phyloP scores from a whole-genome alignment of 169 alveolate genomes.

The Babesia bigemina region DNA sequence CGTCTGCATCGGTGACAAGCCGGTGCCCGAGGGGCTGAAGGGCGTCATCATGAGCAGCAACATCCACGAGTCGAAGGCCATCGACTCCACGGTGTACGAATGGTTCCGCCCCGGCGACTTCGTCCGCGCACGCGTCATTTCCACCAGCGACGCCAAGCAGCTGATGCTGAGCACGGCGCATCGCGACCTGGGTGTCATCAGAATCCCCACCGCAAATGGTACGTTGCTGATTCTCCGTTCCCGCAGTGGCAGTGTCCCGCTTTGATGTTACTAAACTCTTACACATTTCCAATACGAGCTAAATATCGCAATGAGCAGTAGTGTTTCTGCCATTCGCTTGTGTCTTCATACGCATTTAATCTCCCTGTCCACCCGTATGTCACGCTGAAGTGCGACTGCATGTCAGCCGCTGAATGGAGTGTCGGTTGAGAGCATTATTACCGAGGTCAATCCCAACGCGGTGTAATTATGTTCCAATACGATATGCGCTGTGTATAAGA shows the following conservation, averaged over 20 bases:
- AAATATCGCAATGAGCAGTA: not conserved
- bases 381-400: too few species aligned
- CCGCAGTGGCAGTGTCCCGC: too few species aligned
- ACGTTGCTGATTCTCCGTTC: not conserved
- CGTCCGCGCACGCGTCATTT: conserved; percentile 50
- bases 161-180: conserved; percentile 51
- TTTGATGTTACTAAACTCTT: too few species aligned
- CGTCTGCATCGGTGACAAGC: conserved; percentile 24
- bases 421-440: too few species aligned
- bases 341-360: not conserved
- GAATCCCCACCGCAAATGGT: conserved; percentile 18
- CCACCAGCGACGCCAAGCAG: conserved; percentile 53
- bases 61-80: conserved; percentile 62
- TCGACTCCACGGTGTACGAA: conserved; percentile 46
- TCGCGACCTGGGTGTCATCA: conserved; percentile 51
- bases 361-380: too few species aligned
- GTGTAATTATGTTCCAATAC: too few species aligned
- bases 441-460: too few species aligned
- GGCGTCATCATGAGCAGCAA: conserved; percentile 42
- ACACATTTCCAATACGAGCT: too few species aligned
- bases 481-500: not conserved
- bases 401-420: too few species aligned
- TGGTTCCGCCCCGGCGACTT: conserved; percentile 69
- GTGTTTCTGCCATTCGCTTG: not conserved
- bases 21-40: conserved; percentile 26